Conservation (phyloP, 2,329 filamentous ascomycete genomes). For the Botrytis porri region DNA sequence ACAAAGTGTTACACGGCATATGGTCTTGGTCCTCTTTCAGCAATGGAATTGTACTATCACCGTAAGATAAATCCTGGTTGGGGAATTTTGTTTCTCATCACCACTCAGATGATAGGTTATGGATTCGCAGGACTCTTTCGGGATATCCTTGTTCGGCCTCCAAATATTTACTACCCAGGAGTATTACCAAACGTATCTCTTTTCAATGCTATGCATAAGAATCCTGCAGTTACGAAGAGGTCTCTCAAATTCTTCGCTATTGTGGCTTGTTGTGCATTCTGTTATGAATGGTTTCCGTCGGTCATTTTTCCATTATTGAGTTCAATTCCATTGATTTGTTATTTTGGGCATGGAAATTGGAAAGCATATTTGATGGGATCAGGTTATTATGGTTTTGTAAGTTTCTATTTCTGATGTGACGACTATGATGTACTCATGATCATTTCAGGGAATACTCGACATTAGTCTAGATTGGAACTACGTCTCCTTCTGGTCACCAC, state of each 20-base stretch:
- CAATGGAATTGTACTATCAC: constrained; percentile 55
- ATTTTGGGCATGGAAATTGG: constrained; percentile 47
- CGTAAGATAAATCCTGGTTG: constrained; percentile 43
- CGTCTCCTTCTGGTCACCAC: constrained; percentile 34
- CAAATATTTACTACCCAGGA: constrained; percentile 63
- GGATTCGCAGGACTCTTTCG: constrained; percentile 59
- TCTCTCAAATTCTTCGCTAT: constrained; percentile 38
- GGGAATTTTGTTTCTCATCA: constrained; percentile 53
- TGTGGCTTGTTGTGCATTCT: constrained; percentile 27
- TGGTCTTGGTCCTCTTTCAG: constrained; percentile 61
- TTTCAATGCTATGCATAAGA: constrained; percentile 42
- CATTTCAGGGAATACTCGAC: constrained; percentile 35
- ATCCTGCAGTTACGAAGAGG: constrained; percentile 41
- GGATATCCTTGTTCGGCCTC: constrained; percentile 56
- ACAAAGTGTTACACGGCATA: constrained; percentile 36
- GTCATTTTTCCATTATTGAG: constrained; percentile 47
- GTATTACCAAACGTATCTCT: constrained; percentile 48
- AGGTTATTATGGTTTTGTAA: constrained; percentile 38
- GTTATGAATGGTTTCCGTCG: constrained; percentile 19
- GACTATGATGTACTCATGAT: background rate
- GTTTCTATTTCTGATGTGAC: accelerated
- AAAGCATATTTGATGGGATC: constrained; percentile 49
- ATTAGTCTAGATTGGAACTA: constrained; percentile 46
- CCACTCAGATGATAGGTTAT: constrained; percentile 62
- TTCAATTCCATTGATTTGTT: constrained; percentile 44